Percentiles rank a stretch among this genome's conserved stretches.
These are phyloP conservation scores for Colletotrichum musae DNA, from an alignment of 2,329 filamentous ascomycete species.

Conservation along the genomic window DNA sequence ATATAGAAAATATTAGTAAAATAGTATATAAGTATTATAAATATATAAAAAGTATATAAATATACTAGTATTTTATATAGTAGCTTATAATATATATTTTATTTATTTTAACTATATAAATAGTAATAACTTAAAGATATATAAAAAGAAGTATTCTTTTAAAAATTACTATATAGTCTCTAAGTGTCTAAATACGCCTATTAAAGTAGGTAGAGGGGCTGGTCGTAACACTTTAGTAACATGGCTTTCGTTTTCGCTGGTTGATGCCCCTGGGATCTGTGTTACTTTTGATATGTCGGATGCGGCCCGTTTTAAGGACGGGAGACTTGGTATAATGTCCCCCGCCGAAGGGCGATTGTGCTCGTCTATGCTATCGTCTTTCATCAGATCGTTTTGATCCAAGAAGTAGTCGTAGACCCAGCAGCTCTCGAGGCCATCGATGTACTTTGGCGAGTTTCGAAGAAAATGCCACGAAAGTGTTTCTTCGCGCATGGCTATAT, in stretches of 20 bases:
- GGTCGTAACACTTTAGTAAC: conserved; percentile 57
- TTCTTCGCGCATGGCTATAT: conserved; percentile 69
- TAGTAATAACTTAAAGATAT: no score
- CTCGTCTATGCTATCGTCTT: conserved; percentile 54
- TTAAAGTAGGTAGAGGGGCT: conserved; percentile 54
- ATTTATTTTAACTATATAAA: no score
- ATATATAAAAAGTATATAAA: no score
- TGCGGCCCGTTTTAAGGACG: conserved; percentile 64
- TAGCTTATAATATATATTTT: no score
- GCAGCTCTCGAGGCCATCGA: conserved; percentile 67
- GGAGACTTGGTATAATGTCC: conserved; percentile 57
- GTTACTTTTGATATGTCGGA: conserved; percentile 67
- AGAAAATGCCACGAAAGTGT: conserved; percentile 71
- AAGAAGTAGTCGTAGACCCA: conserved; percentile 68
- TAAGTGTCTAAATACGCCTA: conserved; percentile 57
- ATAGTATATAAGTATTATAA: no score
- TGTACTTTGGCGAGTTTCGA: conserved; percentile 61
- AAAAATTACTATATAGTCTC: conserved; percentile 52
- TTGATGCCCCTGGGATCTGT: conserved; percentile 55
- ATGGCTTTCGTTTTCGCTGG: conserved; percentile 50
- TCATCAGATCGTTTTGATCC: conserved; percentile 58
- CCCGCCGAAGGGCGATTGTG: conserved; percentile 60
- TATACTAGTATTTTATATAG: no score
- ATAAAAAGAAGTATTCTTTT: no score
- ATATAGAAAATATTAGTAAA: no score